Conservation (phyloP, 2,329 filamentous ascomycete species). For the Aureobasidium sp. region DNA sequence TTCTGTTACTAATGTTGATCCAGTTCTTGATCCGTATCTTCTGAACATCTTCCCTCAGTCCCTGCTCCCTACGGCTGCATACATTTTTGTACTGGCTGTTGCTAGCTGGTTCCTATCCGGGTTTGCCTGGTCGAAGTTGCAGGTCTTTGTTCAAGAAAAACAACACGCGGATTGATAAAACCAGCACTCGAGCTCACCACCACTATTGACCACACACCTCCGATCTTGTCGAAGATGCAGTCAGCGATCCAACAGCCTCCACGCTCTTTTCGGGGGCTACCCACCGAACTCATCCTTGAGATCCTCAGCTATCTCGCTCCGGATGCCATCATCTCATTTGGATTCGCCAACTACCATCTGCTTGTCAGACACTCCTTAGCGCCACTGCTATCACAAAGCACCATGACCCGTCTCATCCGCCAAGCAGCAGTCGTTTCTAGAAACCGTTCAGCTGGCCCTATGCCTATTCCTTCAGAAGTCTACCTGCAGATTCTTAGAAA, state of each 20-base stretch:
- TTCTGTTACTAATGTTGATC: constrained; percentile 13
- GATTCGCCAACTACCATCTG: constrained; percentile 38
- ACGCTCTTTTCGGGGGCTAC: constrained; percentile 33
- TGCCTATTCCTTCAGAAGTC: constrained; percentile 33
- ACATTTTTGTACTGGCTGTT: constrained; percentile 55
- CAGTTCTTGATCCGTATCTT: constrained; percentile 79
- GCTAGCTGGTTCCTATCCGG: constrained; percentile 43
- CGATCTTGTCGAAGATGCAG: not conserved
- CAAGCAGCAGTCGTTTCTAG: not conserved
- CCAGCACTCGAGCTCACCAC: not conserved
- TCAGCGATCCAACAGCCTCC: constrained; percentile 4
- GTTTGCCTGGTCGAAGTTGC: constrained; percentile 30
- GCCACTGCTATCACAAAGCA: constrained; percentile 23
- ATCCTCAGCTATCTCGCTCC: constrained; percentile 34
- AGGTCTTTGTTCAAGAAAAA: constrained; percentile 12
- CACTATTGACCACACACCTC: not conserved
- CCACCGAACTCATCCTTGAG: constrained; percentile 38
- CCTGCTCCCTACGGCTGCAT: constrained; percentile 61
- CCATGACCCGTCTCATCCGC: constrained; percentile 16
- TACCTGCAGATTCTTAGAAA: constrained; percentile 31
- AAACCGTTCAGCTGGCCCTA: constrained; percentile 15
- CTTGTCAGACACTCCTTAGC: constrained; percentile 31
- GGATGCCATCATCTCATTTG: constrained; percentile 36
- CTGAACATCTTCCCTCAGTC: constrained; percentile 73
- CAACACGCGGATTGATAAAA: constrained; percentile 14